These are phyloP conservation scores for Dryas integrifolia DNA, from an alignment of 331 rosid species.

Conservation along the genomic window DNA sequence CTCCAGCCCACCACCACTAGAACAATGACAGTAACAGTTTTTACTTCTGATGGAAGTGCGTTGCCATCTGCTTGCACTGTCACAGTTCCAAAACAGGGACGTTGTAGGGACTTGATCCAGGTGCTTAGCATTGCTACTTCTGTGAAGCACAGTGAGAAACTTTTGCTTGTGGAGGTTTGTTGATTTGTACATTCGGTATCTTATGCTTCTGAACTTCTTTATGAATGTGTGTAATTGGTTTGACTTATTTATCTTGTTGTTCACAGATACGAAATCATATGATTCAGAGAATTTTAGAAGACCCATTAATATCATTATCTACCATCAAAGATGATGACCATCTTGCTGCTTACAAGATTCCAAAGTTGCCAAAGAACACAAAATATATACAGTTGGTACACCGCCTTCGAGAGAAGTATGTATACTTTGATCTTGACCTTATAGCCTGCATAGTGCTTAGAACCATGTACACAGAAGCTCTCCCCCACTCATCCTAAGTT, in stretches of 20 bases:
- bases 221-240: background rate
- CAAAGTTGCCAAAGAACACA: constrained; percentile 58
- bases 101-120: constrained; percentile 91
- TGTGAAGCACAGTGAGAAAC: constrained; percentile 74
- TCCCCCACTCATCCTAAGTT: background rate
- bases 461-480: background rate
- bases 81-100: constrained; percentile 94
- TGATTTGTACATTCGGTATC: constrained; percentile 1
- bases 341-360: constrained; percentile 78
- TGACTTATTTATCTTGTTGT: constrained; percentile 21
- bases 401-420: constrained; percentile 81
- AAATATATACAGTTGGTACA: constrained; percentile 87
- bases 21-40: constrained; percentile 74
- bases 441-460: background rate
- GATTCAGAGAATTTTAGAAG: constrained; percentile 79
- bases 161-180: constrained; percentile 79
- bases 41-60: constrained; percentile 70
- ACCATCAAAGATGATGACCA: constrained; percentile 83
- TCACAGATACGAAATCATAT: constrained; percentile 71
- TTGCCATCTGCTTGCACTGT: constrained; percentile 70
- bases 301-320: constrained; percentile 71
- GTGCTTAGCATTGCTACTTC: constrained; percentile 83
- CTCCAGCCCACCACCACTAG: constrained; percentile 78
- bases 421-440: constrained; percentile 23
- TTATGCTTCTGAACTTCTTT: background rate